Evolutionary conservation across 805 yeast genomes (phyloP), one percentile per base, ranked within the genome.

Genomic region (Debaryomyces maramus): DNA sequence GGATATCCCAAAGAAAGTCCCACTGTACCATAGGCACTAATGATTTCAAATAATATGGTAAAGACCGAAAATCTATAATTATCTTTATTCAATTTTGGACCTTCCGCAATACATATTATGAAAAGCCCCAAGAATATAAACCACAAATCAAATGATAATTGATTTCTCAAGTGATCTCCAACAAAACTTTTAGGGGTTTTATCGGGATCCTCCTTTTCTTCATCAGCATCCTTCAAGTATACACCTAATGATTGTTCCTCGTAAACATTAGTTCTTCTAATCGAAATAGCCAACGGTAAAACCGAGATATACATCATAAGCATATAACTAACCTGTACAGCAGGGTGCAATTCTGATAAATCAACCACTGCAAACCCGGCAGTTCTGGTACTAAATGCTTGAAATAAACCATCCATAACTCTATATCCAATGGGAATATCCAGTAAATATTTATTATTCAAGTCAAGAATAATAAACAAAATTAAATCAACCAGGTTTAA

Each of bases 241-340:
- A 89, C 76, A n/a, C 99, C 99, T 41, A 93, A 66, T 0, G 97
- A 86, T 58, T 89, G 98, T 55, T 93, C 99, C 60, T 93, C 99
- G 65, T 93, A 93, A 40, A 93, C 99, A 60, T 93, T 93, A 14
- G 99, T 93, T 60, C 97, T 78, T 67, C 99, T 81, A 46, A 93
- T 89, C 27, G 97, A 88, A 48, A 93, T 93, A 22, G 99, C 99
- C 51, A 93, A 70, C 1, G 99, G 99, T 57, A 90, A 72, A 32
- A 91, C 97, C 11, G 98, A 91, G 19, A 93, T 89, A 65, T 93
- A 93, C 99, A 93, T 93, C 98, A 93, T 91, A 44, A 93, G 76
- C 81, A 88, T 76, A 60, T 93, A 93, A 51, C 93, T 81, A 20
- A 93, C 95, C 60, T 89, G 96, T 36, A 91, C 87, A 0, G 96